Base-by-base conservation (phyloP, 345 rosid species). In the Euclidium syriacum region DNA sequence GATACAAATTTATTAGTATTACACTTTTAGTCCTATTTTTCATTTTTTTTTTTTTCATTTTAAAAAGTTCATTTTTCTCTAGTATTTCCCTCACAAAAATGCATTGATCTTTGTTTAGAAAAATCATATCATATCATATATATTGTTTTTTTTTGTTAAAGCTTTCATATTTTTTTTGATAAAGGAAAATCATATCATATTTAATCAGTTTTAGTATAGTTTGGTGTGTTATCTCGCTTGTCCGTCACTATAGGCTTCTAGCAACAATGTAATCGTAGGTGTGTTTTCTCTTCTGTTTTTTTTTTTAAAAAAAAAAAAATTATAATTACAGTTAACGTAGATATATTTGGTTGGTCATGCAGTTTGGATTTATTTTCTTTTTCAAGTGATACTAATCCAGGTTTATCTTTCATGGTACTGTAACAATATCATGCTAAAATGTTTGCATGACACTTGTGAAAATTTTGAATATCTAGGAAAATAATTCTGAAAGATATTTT, bases 291-390 rank as follows among this genome's bases (percentile, higher is more conserved):
- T 12, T 17, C 17, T n/a, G n/a, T n/a, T n/a, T n/a, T n/a, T n/a
- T n/a, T n/a, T n/a, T n/a, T n/a, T n/a, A n/a, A n/a, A n/a, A n/a
- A n/a, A n/a, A n/a, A n/a, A n/a, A n/a, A n/a, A n/a, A n/a, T n/a
- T n/a, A n/a, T n/a, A n/a, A 12, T 39, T 11, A n/a, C 4, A 36
- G 1, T n/a, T 1, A 39, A 29, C 2, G 6, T 55, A 48, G 44
- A 25, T 39, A 32, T 41, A 65, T 71, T 71, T 53, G 75, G 75
- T 71, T 71, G 70, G 70, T 71, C 70, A 71, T 57, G 65, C 59
- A 41, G 25, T 62, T 62, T 62, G 38, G 17, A 54, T 54, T 39
- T 46, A 6, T 36, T 36, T 36, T 3, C 42, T 7, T 33, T 30
- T 17, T 3, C 10, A 10, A 36, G 18, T 38, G 18, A 25, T 47